Percentiles rank a stretch among this genome's conserved stretches.
These are phyloP conservation scores for Bretschneidera sinensis DNA, from an alignment of 345 rosid genomes.

Conservation along the genomic window DNA sequence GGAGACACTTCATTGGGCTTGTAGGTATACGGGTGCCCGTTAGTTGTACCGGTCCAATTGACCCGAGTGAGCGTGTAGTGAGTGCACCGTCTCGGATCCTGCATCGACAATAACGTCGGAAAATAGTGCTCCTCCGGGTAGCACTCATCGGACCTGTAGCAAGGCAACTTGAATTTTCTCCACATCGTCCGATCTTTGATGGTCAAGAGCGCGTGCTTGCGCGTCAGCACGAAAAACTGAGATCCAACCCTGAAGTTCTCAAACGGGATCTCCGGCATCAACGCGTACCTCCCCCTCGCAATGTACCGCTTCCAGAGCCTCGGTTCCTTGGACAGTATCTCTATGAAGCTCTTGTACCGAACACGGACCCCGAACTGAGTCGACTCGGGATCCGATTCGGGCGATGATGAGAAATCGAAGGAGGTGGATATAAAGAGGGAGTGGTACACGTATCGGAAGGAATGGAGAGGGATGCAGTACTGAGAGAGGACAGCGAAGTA, in stretches of 20 bases:
- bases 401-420: conserved; percentile 41
- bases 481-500: conserved; percentile 85
- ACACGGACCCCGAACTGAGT: conserved; percentile 45
- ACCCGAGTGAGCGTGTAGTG: conserved; percentile 71
- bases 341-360: conserved; percentile 67
- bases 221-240: conserved; percentile 82
- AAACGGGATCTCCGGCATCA: conserved; percentile 79
- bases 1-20: conserved; percentile 51
- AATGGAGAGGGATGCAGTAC: conserved; percentile 78
- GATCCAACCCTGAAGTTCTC: conserved; percentile 77
- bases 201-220: conserved; percentile 68
- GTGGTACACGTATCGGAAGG: conserved; percentile 59
- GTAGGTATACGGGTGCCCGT: conserved; percentile 85
- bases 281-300: conserved; percentile 65
- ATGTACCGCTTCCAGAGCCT: conserved; percentile 79
- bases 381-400: conserved; percentile 34
- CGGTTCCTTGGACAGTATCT: conserved; percentile 56
- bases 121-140: conserved; percentile 98
- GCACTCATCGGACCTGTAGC: conserved; percentile 70
- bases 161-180: conserved; percentile 74
- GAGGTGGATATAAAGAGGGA: conserved; percentile 46
- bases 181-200: conserved; percentile 65
- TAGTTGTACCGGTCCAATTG: conserved; percentile 85
- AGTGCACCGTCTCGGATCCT: conserved; percentile 65
- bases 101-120: conserved; percentile 80